Base-by-base conservation (phyloP, 306 rosid species). In the Acacia confusa region DNA sequence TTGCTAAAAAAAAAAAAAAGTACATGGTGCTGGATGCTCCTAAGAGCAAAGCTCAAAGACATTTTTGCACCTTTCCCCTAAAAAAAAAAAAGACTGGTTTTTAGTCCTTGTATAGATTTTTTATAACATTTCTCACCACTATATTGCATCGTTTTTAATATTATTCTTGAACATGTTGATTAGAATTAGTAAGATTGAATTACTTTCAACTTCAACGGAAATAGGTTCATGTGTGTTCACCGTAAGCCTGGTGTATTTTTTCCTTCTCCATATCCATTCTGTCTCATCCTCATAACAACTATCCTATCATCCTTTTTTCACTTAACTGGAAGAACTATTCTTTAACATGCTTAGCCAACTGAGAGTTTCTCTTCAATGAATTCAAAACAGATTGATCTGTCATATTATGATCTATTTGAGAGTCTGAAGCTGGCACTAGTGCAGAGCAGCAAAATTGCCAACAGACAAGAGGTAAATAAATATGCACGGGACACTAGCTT, bases 361-460 rank as follows among this genome's bases (percentile, higher is more conserved):
- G 73, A 70, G 47, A 67, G 20, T 43, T 66, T 57, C 70, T 68
- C 30, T 24, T 48, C 60, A 63, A 76, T 75, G 3, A 72, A 74
- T 84, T 57, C 32, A 66, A 80, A 85, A 81, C 94, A 94, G 97
- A 87, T 92, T 79, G 98, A 94, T 88, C 84, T 94, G 70, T 86
- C 93, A 68, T 94, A 92, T 87, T 94, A 86, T 85, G 90, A 92
- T 82, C 82, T 91, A 27, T 92, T 85, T 89, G 97, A 97, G 78
- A 88, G 94, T 85, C 94, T 94, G 50, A 89, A 88, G 86, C 77
- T 94, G 34, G 91, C 87, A 80, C 87, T 94, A 24, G 70, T 94
- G 79, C 91, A 91, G 75, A 86, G 87, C 74, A 80, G 84, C 85
- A 88, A 76, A 80, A 87, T 91, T 67, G 75, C 88, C 50, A 82